Percentiles rank a stretch among this genome's conserved stretches.
Conservation (phyloP, 2,329 filamentous ascomycete genomes). For the Westerdykella sp. region DNA sequence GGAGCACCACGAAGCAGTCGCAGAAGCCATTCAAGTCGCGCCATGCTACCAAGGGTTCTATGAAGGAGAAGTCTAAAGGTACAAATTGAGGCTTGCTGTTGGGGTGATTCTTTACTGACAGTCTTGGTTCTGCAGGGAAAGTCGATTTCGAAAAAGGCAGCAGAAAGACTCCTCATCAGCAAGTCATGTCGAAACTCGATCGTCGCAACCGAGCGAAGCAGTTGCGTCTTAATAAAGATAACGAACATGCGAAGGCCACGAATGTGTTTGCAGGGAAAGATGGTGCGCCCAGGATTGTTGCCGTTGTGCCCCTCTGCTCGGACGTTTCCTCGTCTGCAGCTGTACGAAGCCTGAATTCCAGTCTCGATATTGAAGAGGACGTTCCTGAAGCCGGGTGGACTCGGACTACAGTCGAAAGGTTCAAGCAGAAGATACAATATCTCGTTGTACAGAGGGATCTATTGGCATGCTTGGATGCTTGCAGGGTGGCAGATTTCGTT, state of each 20-base stretch:
- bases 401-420: conserved; percentile 72
- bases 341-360: conserved; percentile 65
- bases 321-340: conserved; percentile 63
- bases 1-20: conserved; percentile 80
- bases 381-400: conserved; percentile 53
- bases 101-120: conserved; percentile 6
- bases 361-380: conserved; percentile 69
- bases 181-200: conserved; percentile 96
- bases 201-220: conserved; percentile 93
- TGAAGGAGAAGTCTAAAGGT: conserved; percentile 86
- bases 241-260: conserved; percentile 71
- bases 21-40: conserved; percentile 92
- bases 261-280: conserved; percentile 81
- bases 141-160: conserved; percentile 66
- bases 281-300: conserved; percentile 81
- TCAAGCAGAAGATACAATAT: conserved; percentile 92
- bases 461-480: conserved; percentile 73
- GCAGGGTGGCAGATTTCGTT: conserved; percentile 84
- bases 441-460: conserved; percentile 68
- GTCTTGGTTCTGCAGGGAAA: conserved; percentile 55
- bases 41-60: conserved; percentile 78
- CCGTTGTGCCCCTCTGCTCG: conserved; percentile 74
- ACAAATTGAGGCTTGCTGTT: conserved; percentile 4
- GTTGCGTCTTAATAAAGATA: conserved; percentile 74
- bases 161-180: conserved; percentile 87